Evolutionary conservation across 805 yeast genomes (phyloP), one percentile per base, ranked within the genome.

Genomic region (Candida pseudofarinosa): DNA sequence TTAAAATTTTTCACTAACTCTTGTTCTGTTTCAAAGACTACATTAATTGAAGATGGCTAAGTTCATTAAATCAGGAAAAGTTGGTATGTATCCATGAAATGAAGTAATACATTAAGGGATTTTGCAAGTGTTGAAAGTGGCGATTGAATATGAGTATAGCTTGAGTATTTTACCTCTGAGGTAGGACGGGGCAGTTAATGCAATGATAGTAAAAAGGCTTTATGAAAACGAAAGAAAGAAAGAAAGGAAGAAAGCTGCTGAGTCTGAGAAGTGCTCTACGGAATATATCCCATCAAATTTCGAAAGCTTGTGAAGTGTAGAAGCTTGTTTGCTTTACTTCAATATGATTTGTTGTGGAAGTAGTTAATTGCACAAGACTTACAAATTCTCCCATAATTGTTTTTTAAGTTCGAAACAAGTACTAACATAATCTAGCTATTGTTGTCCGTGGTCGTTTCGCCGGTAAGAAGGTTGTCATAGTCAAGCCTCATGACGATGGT

Each of bases 381-480:
- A n/a, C n/a, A n/a, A n/a, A n/a, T n/a, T n/a, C n/a, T n/a, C n/a
- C 28, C 28, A 10, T 23, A 23, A 10, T 7, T 23, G 34, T 32
- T 8, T 32, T n/a, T 8, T n/a, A 6, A 7, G 15, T 13, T 7
- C 14, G 15, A 32, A 32, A 32, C 34, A 13, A 19, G 36, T 63
- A 67, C 73, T 69, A 68, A 68, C 70, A 45, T n/a, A 35, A 17
- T 43, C 39, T 70, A 86, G 95, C 98, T 80, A 90, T 93, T 79
- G 90, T 93, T 74, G 96, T 90, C 76, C 91, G 98, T 77, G 99
- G 99, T 71, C 93, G 99, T 81, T 91, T 82, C 88, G 99, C 99
- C 74, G 99, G 99, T 82, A 91, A 90, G 87, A 93, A 93, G 86
- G 99, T 93, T 60, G 99, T 93, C 73, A 89, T 93, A 71, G 90